Percentiles rank a stretch among this genome's conserved stretches.
Conservation (phyloP, 805 yeast genomes). For the Lachancea lanzarotensis region DNA sequence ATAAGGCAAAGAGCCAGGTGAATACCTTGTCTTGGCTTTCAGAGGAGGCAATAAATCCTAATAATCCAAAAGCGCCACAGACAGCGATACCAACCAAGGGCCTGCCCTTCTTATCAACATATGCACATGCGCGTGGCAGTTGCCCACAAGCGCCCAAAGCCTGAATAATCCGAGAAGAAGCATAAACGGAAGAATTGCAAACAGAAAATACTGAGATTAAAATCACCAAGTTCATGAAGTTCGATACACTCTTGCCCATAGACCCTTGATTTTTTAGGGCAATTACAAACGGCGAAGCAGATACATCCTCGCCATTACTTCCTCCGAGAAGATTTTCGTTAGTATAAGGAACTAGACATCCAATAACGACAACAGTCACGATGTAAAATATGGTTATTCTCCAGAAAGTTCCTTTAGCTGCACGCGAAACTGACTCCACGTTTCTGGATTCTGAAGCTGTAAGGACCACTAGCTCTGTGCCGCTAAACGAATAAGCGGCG, state of each 20-base stretch:
- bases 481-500: slow-evolving; percentile 70
- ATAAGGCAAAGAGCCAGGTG: slow-evolving; percentile 57
- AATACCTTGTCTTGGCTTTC: slow-evolving; percentile 48
- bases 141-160: slow-evolving; percentile 58
- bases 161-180: slow-evolving; percentile 57
- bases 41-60: slow-evolving; percentile 53
- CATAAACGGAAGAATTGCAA: slow-evolving; percentile 66
- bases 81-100: slow-evolving; percentile 53
- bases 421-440: slow-evolving; percentile 33
- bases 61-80: slow-evolving; percentile 48
- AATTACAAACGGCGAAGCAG: slow-evolving; percentile 74
- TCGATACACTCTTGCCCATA: slow-evolving; percentile 44
- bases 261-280: slow-evolving; percentile 61
- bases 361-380: slow-evolving; percentile 38
- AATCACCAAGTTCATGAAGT: slow-evolving; percentile 62
- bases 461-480: slow-evolving; percentile 60
- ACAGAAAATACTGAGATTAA: slow-evolving; percentile 62
- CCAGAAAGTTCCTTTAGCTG: slow-evolving; percentile 52
- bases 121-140: slow-evolving; percentile 51
- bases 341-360: slow-evolving; percentile 51
- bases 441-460: slow-evolving; percentile 55
- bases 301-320: slow-evolving; percentile 46
- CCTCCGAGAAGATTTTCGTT: slow-evolving; percentile 37
- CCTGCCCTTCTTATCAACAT: slow-evolving; percentile 61
- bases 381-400: slow-evolving; percentile 45